Conservation (phyloP, 2,329 filamentous ascomycete genomes). For the Rutstroemia sp. region DNA sequence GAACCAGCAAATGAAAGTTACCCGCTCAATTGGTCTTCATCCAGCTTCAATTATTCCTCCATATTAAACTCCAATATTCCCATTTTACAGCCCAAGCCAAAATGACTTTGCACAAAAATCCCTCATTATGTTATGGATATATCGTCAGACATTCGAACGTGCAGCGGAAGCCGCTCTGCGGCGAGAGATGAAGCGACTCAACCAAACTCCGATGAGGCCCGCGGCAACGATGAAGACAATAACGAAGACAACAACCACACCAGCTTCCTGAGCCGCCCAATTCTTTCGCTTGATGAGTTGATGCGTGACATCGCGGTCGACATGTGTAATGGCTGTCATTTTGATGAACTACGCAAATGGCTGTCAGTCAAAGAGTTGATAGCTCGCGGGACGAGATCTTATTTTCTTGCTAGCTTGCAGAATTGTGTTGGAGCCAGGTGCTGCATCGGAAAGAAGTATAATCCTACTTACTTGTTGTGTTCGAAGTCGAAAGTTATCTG, state of each 20-base stretch:
- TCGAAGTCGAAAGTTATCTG: too few relatives aligned
- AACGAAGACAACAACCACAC: conserved; percentile 55
- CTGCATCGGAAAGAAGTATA: too few relatives aligned
- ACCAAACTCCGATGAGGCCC: conserved; percentile 42
- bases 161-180: conserved; percentile 9
- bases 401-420: too few relatives aligned
- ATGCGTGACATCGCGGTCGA: conserved; percentile 20
- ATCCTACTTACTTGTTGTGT: too few relatives aligned
- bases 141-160: conserved; percentile 1
- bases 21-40: background rate
- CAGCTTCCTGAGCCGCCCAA: conserved; percentile 49
- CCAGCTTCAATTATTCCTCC: background rate
- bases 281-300: conserved; percentile 46
- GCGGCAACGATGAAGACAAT: conserved; percentile 49
- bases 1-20: background rate
- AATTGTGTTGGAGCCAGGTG: too few relatives aligned
- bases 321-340: conserved; percentile 16
- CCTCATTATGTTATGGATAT: background rate
- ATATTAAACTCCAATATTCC: background rate
- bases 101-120: background rate
- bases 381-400: too few relatives aligned
- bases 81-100: background rate
- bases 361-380: background rate
- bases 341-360: background rate
- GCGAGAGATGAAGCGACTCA: conserved; percentile 37